Evolutionary conservation across 2,329 filamentous ascomycete genomes (phyloP), one percentile per base, ranked within the genome.

Genomic region (Xylariaceae sp.): DNA sequence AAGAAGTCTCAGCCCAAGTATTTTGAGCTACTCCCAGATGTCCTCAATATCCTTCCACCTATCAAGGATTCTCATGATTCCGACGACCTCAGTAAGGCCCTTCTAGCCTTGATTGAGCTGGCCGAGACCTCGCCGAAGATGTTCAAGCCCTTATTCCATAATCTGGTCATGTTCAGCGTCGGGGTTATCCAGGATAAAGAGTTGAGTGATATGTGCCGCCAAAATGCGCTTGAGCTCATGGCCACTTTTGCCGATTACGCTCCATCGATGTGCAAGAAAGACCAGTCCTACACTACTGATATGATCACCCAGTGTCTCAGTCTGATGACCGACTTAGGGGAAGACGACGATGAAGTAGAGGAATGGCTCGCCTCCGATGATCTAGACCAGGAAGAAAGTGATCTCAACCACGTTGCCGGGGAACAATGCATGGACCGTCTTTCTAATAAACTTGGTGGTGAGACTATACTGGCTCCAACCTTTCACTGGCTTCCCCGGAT

Each of bases 241-340:
- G 90, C 90, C 19, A 98, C 93, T 0, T 98, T 98, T 63, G 90
- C 91, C 51, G 93, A 98, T 61, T 93, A 91, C 57, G 87, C 89
- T 1, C 89, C 93, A 4, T 85, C 85, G 29, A 91, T 97, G 83
- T 97, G 93, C 73, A 88, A 85, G 62, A 96, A 95, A 63, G 91
- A 98, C 60, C 67, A 82, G n/a, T 85, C 82, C 9, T 98, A 94
- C 67, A 93, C 90, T 2, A 83, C 79, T 46, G 89, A 96, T 51
- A 98, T 98, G 93, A 94, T 98, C 50, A 97, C 90, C 1, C 93
- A 98, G 65, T 98, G 93, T 64, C 71, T 98, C 53, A 97, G 91
- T 54, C 70, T 98, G 54, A 98, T 98, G 93, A 97, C 93, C 3
- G 93, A 98, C 62, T 84, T 98, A 47, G 93, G 90, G 30, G 76